A percentile compares a stretch with the other conserved stretches of the same genome.
These are phyloP conservation scores for Rhizodiscina lignyota DNA, from an alignment of 495 filamentous ascomycete genomes.

Conservation along the genomic window DNA sequence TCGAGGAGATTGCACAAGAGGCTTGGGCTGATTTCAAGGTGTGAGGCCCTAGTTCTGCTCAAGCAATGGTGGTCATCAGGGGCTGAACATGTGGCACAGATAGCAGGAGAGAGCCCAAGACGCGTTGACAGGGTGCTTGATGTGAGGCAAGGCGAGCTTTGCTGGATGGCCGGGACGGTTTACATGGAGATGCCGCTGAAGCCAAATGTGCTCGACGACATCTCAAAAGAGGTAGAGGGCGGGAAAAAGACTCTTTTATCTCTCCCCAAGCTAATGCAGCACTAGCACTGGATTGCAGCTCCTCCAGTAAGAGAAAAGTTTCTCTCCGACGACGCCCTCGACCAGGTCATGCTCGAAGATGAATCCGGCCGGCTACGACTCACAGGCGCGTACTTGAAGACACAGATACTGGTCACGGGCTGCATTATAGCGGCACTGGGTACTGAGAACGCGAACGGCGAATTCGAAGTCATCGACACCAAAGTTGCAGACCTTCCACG, in stretches of 20 bases:
- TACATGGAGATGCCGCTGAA: slow-evolving; percentile 97
- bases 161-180: slow-evolving; percentile 87
- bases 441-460: slow-evolving; percentile 78
- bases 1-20: slow-evolving; percentile 53
- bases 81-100: slow-evolving; percentile 23
- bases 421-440: slow-evolving; percentile 83
- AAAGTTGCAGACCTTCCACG: slow-evolving; percentile 71
- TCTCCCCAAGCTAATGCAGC: neutral
- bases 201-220: slow-evolving; percentile 90
- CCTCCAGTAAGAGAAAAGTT: slow-evolving; percentile 73
- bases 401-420: slow-evolving; percentile 67
- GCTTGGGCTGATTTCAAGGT: slow-evolving; percentile 62
- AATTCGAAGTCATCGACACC: slow-evolving; percentile 83
- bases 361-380: slow-evolving; percentile 85
- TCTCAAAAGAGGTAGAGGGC: slow-evolving; percentile 61
- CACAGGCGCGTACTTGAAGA: slow-evolving; percentile 45
- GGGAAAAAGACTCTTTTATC: neutral
- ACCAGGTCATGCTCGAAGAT: slow-evolving; percentile 80
- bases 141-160: slow-evolving; percentile 87
- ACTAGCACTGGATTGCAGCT: slow-evolving; percentile 66
- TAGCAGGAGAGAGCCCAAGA: slow-evolving; percentile 58
- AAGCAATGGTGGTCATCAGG: neutral
- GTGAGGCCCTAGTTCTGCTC: slow-evolving; percentile 8
- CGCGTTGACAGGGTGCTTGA: slow-evolving; percentile 78
- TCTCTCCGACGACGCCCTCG: slow-evolving; percentile 33